Percentiles rank a stretch among this genome's conserved stretches.
Conservation (phyloP, 2,329 filamentous ascomycete species). For the Fusarium nygamai region DNA sequence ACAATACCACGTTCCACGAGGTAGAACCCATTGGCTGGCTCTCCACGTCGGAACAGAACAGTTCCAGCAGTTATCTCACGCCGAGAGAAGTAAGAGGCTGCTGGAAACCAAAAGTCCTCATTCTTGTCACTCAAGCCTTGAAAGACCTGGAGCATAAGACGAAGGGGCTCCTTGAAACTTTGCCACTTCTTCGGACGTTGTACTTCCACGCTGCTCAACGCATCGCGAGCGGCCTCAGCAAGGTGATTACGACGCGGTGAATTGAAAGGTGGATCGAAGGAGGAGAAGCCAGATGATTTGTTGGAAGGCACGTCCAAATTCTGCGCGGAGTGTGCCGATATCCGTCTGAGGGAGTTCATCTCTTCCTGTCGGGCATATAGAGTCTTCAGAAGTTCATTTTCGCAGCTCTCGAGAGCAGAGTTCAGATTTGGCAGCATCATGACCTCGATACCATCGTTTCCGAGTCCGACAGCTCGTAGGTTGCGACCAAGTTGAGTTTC, state of each 20-base stretch:
- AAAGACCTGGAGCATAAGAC: constrained; percentile 95
- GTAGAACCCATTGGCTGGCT: constrained; percentile 85
- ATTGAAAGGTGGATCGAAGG: constrained; percentile 64
- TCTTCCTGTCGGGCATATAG: constrained; percentile 78
- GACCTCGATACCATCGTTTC: constrained; percentile 76
- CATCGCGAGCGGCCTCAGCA: constrained; percentile 79
- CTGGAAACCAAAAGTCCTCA: constrained; percentile 95
- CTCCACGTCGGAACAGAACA: constrained; percentile 80
- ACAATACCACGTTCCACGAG: constrained; percentile 90
- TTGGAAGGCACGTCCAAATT: constrained; percentile 60
- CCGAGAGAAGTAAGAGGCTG: constrained; percentile 77
- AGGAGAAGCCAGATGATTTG: constrained; percentile 46
- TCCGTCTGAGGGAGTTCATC: constrained; percentile 56
- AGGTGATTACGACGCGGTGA: constrained; percentile 85
- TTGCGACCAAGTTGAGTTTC: constrained; percentile 80
- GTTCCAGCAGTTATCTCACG: constrained; percentile 75
- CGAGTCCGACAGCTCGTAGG: constrained; percentile 85
- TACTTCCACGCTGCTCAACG: constrained; percentile 73
- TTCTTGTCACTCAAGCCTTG: constrained; percentile 85
- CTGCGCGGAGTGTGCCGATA: constrained; percentile 53
- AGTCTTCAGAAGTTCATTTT: constrained; percentile 89
- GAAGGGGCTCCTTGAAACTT: constrained; percentile 87
- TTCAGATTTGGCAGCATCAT: constrained; percentile 90
- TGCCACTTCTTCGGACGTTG: constrained; percentile 76
- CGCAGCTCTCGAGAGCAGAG: constrained; percentile 90